Conservation (phyloP, 768 basidiomycete species). For the Termitomyces sp. region DNA sequence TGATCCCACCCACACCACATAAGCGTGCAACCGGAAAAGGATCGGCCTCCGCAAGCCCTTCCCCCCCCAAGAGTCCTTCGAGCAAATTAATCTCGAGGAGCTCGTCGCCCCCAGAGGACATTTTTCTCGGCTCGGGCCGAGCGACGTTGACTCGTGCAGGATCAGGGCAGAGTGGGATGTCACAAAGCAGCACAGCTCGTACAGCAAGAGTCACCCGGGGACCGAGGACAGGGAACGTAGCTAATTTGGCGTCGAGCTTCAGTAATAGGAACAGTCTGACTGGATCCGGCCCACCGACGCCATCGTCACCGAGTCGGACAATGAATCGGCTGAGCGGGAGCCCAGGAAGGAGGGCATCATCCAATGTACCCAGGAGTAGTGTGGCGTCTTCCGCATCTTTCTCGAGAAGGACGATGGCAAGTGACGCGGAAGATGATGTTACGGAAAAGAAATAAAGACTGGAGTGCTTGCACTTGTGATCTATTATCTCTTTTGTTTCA, state of each 20-base stretch:
- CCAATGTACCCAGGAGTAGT: conserved; percentile 42
- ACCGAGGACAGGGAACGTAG: conserved; percentile 43
- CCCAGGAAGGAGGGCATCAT: conserved; percentile 34
- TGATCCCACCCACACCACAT: conserved; percentile 50
- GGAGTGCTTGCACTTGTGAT: background rate
- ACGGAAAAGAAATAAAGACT: conserved; percentile 26
- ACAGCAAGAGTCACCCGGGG: conserved; percentile 45
- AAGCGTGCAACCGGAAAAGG: conserved; percentile 29
- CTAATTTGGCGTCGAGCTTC: conserved; percentile 50
- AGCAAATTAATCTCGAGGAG: conserved; percentile 32
- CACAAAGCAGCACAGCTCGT: conserved; percentile 29
- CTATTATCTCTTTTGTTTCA: conserved; percentile 4
- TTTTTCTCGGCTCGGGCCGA: conserved; percentile 30
- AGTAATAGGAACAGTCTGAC: conserved; percentile 39
- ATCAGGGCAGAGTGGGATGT: conserved; percentile 28
- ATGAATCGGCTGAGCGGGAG: conserved; percentile 45
- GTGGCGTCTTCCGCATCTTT: conserved; percentile 29
- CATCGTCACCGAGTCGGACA: conserved; percentile 25
- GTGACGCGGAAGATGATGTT: conserved; percentile 76
- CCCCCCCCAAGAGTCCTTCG: conserved; percentile 25
- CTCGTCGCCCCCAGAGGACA: conserved; percentile 37
- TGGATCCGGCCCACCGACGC: conserved; percentile 23
- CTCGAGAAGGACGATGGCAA: conserved; percentile 75
- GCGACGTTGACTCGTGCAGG: conserved; percentile 40
- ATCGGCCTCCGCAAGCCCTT: conserved; percentile 27